These are phyloP conservation scores for Brasilioporus rufonigricans DNA, from an alignment of 768 basidiomycete species.

Conservation along the genomic window DNA sequence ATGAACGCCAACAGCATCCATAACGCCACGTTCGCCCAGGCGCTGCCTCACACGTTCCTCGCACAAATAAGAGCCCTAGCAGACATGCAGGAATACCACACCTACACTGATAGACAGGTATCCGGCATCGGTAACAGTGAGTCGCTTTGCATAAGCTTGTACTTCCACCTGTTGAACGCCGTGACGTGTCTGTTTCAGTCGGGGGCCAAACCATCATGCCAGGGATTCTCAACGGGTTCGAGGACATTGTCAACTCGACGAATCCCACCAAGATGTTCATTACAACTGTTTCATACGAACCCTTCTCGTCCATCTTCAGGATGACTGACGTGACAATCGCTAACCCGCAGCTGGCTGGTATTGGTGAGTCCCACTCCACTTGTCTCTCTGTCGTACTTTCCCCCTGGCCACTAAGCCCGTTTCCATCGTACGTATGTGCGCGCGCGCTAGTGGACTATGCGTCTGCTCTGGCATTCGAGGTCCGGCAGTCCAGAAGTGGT, in stretches of 20 bases:
- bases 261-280: slow-evolving; percentile 58
- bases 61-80: slow-evolving; percentile 59
- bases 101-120: slow-evolving; percentile 52
- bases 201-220: slow-evolving; percentile 67
- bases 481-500: slow-evolving; percentile 45
- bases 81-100: slow-evolving; percentile 67
- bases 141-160: slow-evolving; percentile 4
- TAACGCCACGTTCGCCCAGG: slow-evolving; percentile 49
- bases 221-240: slow-evolving; percentile 52
- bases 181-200: slow-evolving; percentile 38
- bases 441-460: slow-evolving; percentile 57
- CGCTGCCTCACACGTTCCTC: slow-evolving; percentile 50
- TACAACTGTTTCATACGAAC: slow-evolving; percentile 70
- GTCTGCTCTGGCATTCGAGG: slow-evolving; percentile 55
- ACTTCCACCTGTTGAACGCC: neutral
- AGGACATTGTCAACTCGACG: slow-evolving; percentile 46
- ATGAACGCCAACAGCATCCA: slow-evolving; percentile 74
- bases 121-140: slow-evolving; percentile 67
- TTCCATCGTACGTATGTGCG: too few relatives aligned
- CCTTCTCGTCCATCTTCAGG: slow-evolving; percentile 74
- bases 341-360: slow-evolving; percentile 53
- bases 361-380: slow-evolving; percentile 39
- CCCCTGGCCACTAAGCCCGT: too few relatives aligned
- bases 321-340: slow-evolving; percentile 59
- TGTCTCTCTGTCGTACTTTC: neutral